Evolutionary conservation across 495 filamentous ascomycete species (phyloP), one percentile per base, ranked within the genome.

Genomic region (Aspergillus haitiensis): DNA sequence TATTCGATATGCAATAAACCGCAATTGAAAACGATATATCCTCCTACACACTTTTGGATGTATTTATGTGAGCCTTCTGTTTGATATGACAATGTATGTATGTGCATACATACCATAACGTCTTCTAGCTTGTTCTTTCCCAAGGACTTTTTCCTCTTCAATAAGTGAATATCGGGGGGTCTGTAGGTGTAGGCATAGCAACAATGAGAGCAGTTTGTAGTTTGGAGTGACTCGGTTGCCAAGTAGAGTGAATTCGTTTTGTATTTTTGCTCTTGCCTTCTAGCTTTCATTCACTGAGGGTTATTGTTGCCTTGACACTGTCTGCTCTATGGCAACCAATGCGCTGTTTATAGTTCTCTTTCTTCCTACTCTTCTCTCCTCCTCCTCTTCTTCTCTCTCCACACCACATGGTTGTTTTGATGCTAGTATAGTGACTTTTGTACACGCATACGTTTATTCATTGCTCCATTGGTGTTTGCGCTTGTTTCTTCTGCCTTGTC

Each of bases 321-420:
- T 40, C 9, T 39, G 44, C 42, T 33, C 3, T 13, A 7, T n/a
- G 21, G 16, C 55, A 27, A 34, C n/a, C 8, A 15, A 6, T 13
- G 7, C 53, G 27, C 31, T 34, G 2, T 35, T 5, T 50, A 36
- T 39, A 18, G 12, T 42, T 58, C n/a, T 51, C 1, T 51, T 32
- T 40, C 50, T 11, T 39, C 21, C 18, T 59, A 46, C 27, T 56
- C 53, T 47, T 58, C 56, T 32, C 58, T 34, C 15, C 56, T 35
- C 47, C 55, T 49, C 57, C 44, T 36, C 49, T 40, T 52, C 39
- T 51, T 55, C 16, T 52, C 36, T 52, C 45, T 27, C 35, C 11
- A 61, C 55, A 54, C 53, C 60, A 12, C 46, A 52, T 67, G 59
- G 59, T 63, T 48, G 18, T 51, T 60, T 65, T 58, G 58, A 67